phyloP scores from a whole-genome alignment of 2,329 filamentous ascomycete genomes.

The Neofusicoccum sp. region DNA sequence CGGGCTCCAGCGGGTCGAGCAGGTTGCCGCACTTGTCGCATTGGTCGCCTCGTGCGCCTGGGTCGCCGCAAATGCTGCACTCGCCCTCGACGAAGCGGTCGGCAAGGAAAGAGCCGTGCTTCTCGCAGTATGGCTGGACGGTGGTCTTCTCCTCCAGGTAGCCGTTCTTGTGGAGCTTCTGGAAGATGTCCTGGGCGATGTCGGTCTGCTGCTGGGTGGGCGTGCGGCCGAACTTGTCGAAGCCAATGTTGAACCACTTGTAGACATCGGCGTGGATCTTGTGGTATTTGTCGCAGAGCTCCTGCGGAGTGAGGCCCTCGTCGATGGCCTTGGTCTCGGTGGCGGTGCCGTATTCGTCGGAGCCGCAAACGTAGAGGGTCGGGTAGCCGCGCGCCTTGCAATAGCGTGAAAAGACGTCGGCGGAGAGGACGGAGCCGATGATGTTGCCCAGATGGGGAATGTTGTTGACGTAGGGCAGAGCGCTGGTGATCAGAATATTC shows the following conservation, averaged over 20 bases:
- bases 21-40: slow-evolving; percentile 55
- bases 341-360: slow-evolving; percentile 93
- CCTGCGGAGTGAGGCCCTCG: slow-evolving; percentile 77
- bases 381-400: slow-evolving; percentile 77
- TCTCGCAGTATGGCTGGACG: slow-evolving; percentile 86
- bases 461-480: slow-evolving; percentile 83
- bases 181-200: slow-evolving; percentile 91
- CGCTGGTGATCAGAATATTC: slow-evolving; percentile 89
- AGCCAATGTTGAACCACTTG: slow-evolving; percentile 93
- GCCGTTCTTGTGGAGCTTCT: slow-evolving; percentile 83
- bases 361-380: slow-evolving; percentile 84
- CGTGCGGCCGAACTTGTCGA: slow-evolving; percentile 93
- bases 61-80: slow-evolving; percentile 68
- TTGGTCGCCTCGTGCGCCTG: slow-evolving; percentile 56
- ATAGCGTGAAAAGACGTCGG: slow-evolving; percentile 77
- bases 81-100: slow-evolving; percentile 77
- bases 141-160: slow-evolving; percentile 86
- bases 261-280: slow-evolving; percentile 88
- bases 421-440: slow-evolving; percentile 82
- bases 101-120: slow-evolving; percentile 53
- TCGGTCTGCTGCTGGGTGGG: slow-evolving; percentile 86
- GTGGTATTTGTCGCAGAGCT: slow-evolving; percentile 92
- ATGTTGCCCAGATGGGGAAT: slow-evolving; percentile 84
- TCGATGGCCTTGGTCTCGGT: slow-evolving; percentile 95
- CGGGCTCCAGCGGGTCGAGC: slow-evolving; percentile 51